Evolutionary conservation across 495 filamentous ascomycete genomes (phyloP).

Genomic region (Trichoderma asperelloides): DNA sequence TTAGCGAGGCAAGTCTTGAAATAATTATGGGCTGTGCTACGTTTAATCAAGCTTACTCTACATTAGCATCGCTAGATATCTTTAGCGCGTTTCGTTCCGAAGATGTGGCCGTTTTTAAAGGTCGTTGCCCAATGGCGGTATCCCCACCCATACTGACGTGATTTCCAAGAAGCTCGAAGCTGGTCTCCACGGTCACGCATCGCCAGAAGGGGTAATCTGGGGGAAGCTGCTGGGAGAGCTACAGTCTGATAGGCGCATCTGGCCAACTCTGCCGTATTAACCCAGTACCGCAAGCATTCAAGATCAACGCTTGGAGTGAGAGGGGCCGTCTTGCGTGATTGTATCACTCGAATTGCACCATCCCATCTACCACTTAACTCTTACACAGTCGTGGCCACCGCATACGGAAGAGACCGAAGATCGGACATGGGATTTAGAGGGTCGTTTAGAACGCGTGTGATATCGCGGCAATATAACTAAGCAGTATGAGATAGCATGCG

Average conservation of each 20-base stretch:
- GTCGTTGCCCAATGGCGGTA: not conserved
- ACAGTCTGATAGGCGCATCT: not conserved
- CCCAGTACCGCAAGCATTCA: not conserved
- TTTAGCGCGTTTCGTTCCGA: not conserved
- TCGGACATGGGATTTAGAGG: not conserved
- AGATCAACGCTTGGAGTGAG: not conserved
- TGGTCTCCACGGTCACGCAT: not conserved
- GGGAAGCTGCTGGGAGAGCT: not conserved
- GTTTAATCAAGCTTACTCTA: not conserved
- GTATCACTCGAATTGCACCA: not conserved
- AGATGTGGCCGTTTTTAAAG: not conserved
- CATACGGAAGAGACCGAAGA: not conserved
- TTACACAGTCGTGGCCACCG: not conserved
- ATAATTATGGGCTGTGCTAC: no score
- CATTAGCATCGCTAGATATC: not conserved
- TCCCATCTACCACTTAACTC: not conserved
- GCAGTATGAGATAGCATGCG: not conserved
- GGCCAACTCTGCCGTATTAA: not conserved
- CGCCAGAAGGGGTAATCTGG: not conserved
- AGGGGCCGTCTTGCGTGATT: not conserved
- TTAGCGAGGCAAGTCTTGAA: no score
- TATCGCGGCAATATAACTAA: not conserved
- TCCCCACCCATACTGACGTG: conserved; percentile 1
- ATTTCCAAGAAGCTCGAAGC: not conserved
- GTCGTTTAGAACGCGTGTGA: not conserved